Evolutionary conservation across 148 eudicot species (phyloP), one percentile per base, ranked within the genome.

Genomic region (Fagopyrum homotropicum): DNA sequence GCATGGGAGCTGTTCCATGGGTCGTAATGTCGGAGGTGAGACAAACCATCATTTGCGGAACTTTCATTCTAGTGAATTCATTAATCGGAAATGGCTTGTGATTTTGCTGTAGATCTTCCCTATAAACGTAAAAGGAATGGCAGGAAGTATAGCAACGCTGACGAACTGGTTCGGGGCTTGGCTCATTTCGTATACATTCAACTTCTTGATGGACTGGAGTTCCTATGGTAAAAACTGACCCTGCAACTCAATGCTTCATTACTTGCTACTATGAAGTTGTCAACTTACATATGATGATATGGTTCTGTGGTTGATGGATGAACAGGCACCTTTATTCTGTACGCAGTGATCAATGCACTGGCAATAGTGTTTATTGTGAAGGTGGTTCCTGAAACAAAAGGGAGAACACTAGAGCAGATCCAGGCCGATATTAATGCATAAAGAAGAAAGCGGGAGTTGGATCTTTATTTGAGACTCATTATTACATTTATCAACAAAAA

Each of bases 361-460:
- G 88, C 97, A 2, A 61, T 95, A 17, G 72, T 86, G 49, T 96
- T 96, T 74, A 87, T 90, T 11, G 80, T 78, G 12, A 82, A 80
- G 86, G 82, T 96, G 61, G 98, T 96, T 50, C 98, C 98, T 2
- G 99, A 96, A 85, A 96, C 99, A 9, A 96, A 90, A 76, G 99
- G 94, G 12, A 92, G 97, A 17, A 83, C 94, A 0, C 80, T 96
- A 7, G 97, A 96, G 84, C 97, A 92, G 79, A 89, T 96, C 73
- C 99, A 96, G 75, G 91, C 91, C 40, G 40, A 35, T 35, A 35
- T 35, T 35, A 35, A 35, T 35, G 40, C 40, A 35, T 35, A 1
- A 35, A 35, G 40, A 35, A 35, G 40, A 35, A 35, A 35, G 40
- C 40, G 40, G 40, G 40, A 35, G 40, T 35, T 1, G 0, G 40